phyloP scores from a whole-genome alignment of 2,329 filamentous ascomycete species.

The Taxawa tesnikishii region DNA sequence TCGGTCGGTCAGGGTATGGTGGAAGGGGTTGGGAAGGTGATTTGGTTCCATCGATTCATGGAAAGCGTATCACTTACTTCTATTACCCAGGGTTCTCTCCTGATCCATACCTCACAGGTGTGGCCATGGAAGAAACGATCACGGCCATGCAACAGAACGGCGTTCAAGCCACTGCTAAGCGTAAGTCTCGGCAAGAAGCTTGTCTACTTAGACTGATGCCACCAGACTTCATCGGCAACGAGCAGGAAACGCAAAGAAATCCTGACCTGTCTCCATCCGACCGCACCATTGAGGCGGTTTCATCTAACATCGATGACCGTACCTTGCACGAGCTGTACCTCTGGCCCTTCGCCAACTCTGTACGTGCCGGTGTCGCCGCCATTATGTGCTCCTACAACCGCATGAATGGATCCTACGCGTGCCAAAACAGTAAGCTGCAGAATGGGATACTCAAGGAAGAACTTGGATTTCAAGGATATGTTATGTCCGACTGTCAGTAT shows the following conservation, averaged over 20 bases:
- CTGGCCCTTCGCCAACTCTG: constrained; percentile 65
- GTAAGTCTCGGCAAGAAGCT: constrained; percentile 24
- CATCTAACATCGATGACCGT: constrained; percentile 35
- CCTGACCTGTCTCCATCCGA: constrained; percentile 11
- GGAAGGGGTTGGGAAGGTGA: constrained; percentile 19
- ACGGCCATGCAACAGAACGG: constrained; percentile 28
- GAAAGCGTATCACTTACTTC: constrained; percentile 19
- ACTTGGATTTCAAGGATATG: constrained; percentile 63
- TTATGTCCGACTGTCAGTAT: constrained; percentile 84
- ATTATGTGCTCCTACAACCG: constrained; percentile 69
- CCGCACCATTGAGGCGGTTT: constrained; percentile 20
- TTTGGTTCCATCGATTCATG: too few relatives aligned
- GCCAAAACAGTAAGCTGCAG: constrained; percentile 62
- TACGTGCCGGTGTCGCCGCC: constrained; percentile 55
- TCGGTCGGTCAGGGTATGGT: constrained; percentile 17
- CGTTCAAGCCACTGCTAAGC: constrained; percentile 32
- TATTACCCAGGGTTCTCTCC: constrained; percentile 38
- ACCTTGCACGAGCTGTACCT: constrained; percentile 58
- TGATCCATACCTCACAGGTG: constrained; percentile 37
- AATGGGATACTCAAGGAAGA: constrained; percentile 75
- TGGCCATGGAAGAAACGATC: constrained; percentile 30
- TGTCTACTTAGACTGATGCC: constrained; percentile 13
- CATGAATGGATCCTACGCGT: constrained; percentile 44
- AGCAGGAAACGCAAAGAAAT: constrained; percentile 33
- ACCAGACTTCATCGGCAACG: constrained; percentile 43